A percentile compares a stretch with the other conserved stretches of the same genome.
These are phyloP conservation scores for Lippia alba DNA, from an alignment of 305 asterid species.

Conservation along the genomic window DNA sequence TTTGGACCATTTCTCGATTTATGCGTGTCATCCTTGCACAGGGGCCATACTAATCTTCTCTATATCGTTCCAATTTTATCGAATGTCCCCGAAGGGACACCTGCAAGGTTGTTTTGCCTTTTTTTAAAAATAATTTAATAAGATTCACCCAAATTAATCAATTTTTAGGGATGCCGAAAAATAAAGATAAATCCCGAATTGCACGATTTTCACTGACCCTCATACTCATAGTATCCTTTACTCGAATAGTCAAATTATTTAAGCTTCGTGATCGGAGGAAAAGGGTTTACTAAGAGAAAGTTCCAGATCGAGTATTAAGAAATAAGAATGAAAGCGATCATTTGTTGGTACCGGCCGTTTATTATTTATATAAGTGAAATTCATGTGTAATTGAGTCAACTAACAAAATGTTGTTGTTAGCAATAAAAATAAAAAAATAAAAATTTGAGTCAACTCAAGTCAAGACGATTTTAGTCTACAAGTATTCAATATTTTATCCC, in stretches of 20 bases:
- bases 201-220: constrained; percentile 18
- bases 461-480: constrained; percentile 14
- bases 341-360: no score
- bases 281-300: not conserved
- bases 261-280: not conserved
- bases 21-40: constrained; percentile 62
- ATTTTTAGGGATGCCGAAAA: no score
- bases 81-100: constrained; percentile 61
- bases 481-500: constrained; percentile 15
- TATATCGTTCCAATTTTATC: constrained; percentile 59
- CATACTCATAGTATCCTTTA: constrained; percentile 15
- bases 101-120: no score
- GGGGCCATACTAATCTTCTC: constrained; percentile 64
- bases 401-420: not conserved
- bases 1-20: constrained; percentile 56
- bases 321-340: no score
- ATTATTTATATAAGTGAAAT: not conserved
- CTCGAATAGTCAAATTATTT: no score
- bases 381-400: constrained; percentile 2
- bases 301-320: no score
- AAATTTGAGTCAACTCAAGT: constrained; percentile 32
- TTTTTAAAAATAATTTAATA: no score
- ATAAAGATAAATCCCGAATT: no score
- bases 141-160: no score
- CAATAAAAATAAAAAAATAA: no score